These are phyloP conservation scores for Alternaria triticina DNA, from an alignment of 2,329 filamentous ascomycete genomes.

Conservation along the genomic window DNA sequence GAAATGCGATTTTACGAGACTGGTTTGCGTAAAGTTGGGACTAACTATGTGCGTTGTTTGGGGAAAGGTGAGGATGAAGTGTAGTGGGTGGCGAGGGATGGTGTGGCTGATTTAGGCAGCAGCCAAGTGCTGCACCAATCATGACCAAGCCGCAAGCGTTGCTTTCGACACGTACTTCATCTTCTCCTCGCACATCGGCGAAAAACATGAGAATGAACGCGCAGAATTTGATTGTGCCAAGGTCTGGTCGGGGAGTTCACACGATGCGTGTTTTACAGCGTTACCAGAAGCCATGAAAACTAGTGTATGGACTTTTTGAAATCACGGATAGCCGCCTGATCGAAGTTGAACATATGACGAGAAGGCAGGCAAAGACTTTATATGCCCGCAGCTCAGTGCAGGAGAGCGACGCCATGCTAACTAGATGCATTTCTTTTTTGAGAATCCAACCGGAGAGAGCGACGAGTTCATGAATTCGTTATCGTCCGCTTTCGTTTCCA, in stretches of 20 bases:
- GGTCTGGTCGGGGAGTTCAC: no score
- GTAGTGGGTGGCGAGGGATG: background rate
- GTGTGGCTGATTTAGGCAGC: background rate
- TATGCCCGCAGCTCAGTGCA: background rate
- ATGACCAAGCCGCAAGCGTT: no score
- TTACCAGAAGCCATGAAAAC: no score
- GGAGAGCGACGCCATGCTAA: fast-evolving
- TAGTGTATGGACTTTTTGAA: no score
- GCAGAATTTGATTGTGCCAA: no score
- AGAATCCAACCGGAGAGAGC: background rate
- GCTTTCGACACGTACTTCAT: no score
- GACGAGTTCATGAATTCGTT: background rate
- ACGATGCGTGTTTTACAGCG: no score
- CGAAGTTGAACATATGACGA: no score
- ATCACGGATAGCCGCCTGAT: no score
- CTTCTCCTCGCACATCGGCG: no score
- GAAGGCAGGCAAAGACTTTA: fast-evolving
- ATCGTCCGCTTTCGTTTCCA: background rate
- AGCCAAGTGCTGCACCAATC: background rate
- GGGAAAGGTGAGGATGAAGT: background rate
- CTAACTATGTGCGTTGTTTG: background rate
- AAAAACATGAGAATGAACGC: no score
- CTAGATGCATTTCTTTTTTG: background rate
- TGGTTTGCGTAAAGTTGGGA: background rate
- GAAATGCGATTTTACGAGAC: background rate